Conservation (phyloP, 257 asterid genomes). For the Nicotiana attenuata region DNA sequence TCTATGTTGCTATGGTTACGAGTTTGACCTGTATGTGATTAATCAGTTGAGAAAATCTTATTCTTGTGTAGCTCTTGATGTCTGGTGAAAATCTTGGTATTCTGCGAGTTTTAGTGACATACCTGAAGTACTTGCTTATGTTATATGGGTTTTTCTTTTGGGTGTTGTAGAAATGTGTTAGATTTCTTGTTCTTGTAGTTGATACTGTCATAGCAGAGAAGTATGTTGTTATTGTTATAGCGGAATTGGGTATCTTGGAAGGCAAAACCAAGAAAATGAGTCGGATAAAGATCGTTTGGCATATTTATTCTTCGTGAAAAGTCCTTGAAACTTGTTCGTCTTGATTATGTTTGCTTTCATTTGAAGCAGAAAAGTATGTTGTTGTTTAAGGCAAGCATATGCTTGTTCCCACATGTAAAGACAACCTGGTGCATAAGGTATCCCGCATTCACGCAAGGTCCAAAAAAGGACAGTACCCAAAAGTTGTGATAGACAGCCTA, state of each 20-base stretch:
- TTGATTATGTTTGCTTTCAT: not conserved
- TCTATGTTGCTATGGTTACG: not conserved
- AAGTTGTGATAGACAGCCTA: too few relatives aligned
- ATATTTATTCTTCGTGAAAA: not conserved
- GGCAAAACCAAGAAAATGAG: not conserved
- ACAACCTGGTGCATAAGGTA: too few relatives aligned
- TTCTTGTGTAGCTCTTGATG: too few relatives aligned
- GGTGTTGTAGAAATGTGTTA: not conserved
- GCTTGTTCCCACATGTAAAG: too few relatives aligned
- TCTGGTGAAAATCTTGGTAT: too few relatives aligned
- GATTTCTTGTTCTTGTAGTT: not conserved
- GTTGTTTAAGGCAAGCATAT: too few relatives aligned
- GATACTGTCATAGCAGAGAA: not conserved
- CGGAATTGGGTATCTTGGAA: not conserved
- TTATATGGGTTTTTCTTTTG: too few relatives aligned
- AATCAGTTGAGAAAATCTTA: not conserved
- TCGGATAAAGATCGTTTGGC: not conserved
- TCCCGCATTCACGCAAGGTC: too few relatives aligned
- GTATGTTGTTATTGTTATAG: not conserved
- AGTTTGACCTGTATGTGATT: not conserved
- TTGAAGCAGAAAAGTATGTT: not conserved
- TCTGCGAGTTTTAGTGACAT: not conserved
- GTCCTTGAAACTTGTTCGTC: not conserved
- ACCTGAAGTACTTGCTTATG: too few relatives aligned
- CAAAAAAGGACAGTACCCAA: too few relatives aligned